These are phyloP conservation scores for Verticillium nonalfalfae DNA, from an alignment of 2,329 filamentous ascomycete genomes.

Conservation along the genomic window DNA sequence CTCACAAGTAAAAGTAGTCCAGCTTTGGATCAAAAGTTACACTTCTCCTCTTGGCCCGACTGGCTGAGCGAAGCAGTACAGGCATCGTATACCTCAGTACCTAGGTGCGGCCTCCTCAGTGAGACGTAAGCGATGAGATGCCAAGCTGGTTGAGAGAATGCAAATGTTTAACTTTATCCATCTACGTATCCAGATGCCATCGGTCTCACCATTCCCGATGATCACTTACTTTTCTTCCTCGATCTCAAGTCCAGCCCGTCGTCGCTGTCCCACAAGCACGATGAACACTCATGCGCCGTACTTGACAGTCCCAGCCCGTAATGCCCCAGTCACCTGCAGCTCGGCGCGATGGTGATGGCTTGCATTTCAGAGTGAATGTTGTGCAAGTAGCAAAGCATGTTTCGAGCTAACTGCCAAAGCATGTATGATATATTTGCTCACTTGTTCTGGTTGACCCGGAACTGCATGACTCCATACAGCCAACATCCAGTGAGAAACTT, in stretches of 20 bases:
- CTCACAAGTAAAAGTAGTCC: background rate
- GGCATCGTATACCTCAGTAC: background rate
- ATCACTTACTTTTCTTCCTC: background rate
- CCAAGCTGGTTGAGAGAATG: background rate
- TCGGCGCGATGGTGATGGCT: background rate
- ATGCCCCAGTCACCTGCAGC: background rate
- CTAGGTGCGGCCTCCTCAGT: background rate
- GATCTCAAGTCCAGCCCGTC: background rate
- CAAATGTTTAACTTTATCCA: no score
- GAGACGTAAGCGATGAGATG: background rate
- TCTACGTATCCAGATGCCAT: no score
- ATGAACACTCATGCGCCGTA: background rate
- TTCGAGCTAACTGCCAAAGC: no score
- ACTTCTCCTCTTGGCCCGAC: background rate
- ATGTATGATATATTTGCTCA: no score
- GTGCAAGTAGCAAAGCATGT: no score
- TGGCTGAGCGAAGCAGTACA: background rate
- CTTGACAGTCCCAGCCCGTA: background rate
- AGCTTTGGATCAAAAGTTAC: background rate
- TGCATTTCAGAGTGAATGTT: background rate
- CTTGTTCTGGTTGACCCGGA: no score
- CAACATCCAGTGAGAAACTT: no score
- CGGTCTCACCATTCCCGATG: no score
- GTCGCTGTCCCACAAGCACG: background rate
- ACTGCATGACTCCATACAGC: no score